Evolutionary conservation across 1,139 yeast species (phyloP), one percentile per base, ranked within the genome.

Genomic region (Protomyces inundatus): DNA sequence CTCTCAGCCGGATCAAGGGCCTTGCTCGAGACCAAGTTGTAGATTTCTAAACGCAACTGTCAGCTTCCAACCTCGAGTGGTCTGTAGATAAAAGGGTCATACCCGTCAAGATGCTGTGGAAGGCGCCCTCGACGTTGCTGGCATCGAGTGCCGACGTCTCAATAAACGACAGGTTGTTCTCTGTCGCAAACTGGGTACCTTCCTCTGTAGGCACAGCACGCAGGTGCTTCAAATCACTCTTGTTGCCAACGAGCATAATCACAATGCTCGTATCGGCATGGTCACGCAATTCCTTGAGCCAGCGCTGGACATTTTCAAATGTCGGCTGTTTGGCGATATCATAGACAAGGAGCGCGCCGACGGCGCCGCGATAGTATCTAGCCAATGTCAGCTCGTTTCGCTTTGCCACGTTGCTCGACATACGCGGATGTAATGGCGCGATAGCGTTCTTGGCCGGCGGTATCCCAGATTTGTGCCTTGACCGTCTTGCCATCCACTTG

Each of bases 381-480:
- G 32, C 6, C 30, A 6, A 23, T 33, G 50, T 12, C 30, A 30
- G 4, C 53, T 30, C 16, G 7, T 16, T 9, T 30, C 6, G n/a
- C 4, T 9, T n/a, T 12, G 33, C 32, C 54, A 14, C 7, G 35
- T 23, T 23, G 30, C 9, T 30, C 9, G 33, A 14, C 33, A 10
- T 57, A 63, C 59, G 67, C 98, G 67, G 95, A 86, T 50, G 98
- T 95, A 73, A 93, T 93, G 61, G 98, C 98, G 72, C 98, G 84
- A 79, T 93, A 93, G 74, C 98, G 84, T 77, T 93, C 98, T 79
- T 93, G 98, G 66, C 98, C 98, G 1, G 98, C 98, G 36, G 98
- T 93, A 76, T 93, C 98, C 98, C 98, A 93, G 73, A 93, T 90
- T 77, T 95, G 98, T 6, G 98, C 97, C 77, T 93, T 93, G 73